A percentile compares a stretch with the other conserved stretches of the same genome.
Conservation (phyloP, 257 asterid genomes). For the Osmanthus fragrans region DNA sequence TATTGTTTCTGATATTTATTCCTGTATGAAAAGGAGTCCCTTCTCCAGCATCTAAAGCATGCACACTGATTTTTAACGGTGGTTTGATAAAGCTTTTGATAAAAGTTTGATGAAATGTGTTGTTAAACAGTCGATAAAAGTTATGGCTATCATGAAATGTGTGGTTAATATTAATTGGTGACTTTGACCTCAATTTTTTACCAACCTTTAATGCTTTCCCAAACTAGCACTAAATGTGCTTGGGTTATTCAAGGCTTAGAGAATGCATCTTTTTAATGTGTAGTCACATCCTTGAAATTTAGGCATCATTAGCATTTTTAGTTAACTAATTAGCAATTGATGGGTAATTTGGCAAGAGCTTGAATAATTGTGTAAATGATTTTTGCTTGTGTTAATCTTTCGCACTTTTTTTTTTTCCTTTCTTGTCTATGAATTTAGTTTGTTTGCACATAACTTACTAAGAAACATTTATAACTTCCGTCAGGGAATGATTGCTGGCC, state of each 20-base stretch:
- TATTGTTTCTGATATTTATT: conserved; percentile 1
- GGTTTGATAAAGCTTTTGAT: too few relatives aligned
- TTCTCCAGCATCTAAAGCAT: background rate
- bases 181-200: too few relatives aligned
- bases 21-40: background rate
- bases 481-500: conserved; percentile 99
- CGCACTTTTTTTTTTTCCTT: background rate
- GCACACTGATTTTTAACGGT: background rate
- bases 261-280: background rate
- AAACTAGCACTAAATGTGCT: background rate
- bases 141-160: too few relatives aligned
- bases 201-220: too few relatives aligned
- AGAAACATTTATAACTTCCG: conserved; percentile 19
- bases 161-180: too few relatives aligned
- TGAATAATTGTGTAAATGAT: background rate
- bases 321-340: background rate
- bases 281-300: background rate
- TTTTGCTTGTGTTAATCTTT: background rate
- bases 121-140: too few relatives aligned
- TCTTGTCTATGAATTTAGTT: background rate
- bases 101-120: too few relatives aligned
- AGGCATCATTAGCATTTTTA: background rate
- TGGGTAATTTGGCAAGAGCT: background rate
- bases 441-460: conserved; percentile 6
- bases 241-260: background rate